Evolutionary conservation across 2,329 filamentous ascomycete genomes (phyloP), one percentile per base, ranked within the genome.

Genomic region (Bimuria novae-zelandiae): DNA sequence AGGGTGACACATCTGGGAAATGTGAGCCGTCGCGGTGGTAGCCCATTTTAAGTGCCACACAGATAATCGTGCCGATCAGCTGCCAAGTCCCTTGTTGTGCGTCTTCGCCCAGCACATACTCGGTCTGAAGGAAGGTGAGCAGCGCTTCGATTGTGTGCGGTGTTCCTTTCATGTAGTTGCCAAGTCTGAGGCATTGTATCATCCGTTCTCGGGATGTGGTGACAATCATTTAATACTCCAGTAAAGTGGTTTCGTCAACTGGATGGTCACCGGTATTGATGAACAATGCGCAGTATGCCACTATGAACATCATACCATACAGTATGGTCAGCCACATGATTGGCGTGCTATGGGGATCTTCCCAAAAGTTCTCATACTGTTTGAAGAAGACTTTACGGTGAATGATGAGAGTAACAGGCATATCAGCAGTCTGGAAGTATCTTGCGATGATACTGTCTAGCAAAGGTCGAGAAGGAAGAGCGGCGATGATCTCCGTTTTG

Each of bases 371-470:
- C 19, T 58, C 45, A 21, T 55, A 56, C 29, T 51, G 40, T 14
- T 33, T 44, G 16, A 44, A 44, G 10, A 42, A 48, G 1, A 51
- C 41, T 29, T 29, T 22, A 23, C 53, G 41, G n/a, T 49, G 45
- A 12, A 54, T 44, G 21, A 46, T 25, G 12, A 54, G 41, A 7
- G 42, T 37, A 6, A 52, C 41, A 16, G 43, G 37, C 47, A 56
- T 56, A 25, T 54, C 51, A 6, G 39, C 35, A 3, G 50, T 23
- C 21, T 40, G 51, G 40, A 56, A 75, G n/a, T 62, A 55, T 43
- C 69, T 74, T 25, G 49, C 40, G n/a, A 62, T 42, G 10, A 62
- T 48, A 5, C 46, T 44, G 25, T 62, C 59, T 8, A 56, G 51
- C 10, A 47, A 47, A 11, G 46, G 44, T 29, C 53, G 56, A 14